phyloP scores from a whole-genome alignment of 2,329 filamentous ascomycete species.

The Xenoacremonium recifei region DNA sequence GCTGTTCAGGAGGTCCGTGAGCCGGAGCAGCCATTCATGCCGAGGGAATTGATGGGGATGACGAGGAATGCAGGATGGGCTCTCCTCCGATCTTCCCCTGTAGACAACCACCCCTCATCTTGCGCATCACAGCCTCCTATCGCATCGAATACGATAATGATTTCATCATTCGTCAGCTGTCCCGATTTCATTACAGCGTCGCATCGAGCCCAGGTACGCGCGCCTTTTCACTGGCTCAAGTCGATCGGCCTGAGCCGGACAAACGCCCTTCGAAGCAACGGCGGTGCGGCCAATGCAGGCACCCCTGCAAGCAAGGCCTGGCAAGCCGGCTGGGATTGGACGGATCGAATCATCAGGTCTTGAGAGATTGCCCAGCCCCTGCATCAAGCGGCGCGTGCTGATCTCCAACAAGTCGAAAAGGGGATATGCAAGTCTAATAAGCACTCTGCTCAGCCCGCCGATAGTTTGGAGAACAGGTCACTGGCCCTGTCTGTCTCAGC shows the following conservation, averaged over 20 bases:
- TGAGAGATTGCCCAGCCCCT: slow-evolving; percentile 4
- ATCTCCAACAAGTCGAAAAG: slow-evolving; percentile 3
- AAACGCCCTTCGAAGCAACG: background rate
- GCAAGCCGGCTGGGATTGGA: background rate
- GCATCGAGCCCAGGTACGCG: background rate
- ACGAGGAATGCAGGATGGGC: too few species aligned
- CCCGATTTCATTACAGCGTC: background rate
- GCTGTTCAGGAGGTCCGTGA: too few species aligned
- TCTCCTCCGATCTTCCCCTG: slow-evolving; percentile 3
- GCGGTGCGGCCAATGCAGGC: background rate
- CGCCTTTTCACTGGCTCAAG: background rate
- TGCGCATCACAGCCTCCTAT: background rate
- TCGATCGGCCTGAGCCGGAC: background rate
- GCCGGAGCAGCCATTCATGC: too few species aligned
- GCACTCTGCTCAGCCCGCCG: background rate
- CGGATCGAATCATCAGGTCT: background rate
- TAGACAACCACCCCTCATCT: slow-evolving; percentile 4
- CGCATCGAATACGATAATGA: background rate
- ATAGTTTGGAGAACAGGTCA: background rate
- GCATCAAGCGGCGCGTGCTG: slow-evolving; percentile 5
- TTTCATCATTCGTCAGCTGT: background rate
- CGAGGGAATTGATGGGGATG: too few species aligned
- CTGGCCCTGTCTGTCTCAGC: background rate
- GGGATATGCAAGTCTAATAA: too few species aligned
- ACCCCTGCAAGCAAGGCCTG: background rate